Evolutionary conservation across 495 filamentous ascomycete genomes (phyloP), one percentile per base, ranked within the genome.

Genomic region (Lophium mytilinum): DNA sequence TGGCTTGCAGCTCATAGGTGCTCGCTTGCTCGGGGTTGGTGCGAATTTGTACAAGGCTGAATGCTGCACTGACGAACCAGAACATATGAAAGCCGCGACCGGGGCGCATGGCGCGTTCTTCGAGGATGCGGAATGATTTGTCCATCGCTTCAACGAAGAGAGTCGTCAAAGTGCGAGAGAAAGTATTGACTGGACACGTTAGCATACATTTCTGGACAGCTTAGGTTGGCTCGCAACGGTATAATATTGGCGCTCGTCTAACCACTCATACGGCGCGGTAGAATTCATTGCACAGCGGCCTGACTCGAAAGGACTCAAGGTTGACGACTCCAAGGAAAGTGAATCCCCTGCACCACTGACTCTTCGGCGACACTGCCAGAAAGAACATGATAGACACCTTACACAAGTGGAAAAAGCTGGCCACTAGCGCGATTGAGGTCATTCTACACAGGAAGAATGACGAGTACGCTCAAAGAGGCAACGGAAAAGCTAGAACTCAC

Each of bases 101-200:
- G 18, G 54, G 59, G 4, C 59, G 54, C 41, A 62, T 49, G 34
- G 59, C 19, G 12, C 59, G 40, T 48, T 62, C 54, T 39, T 62
- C 59, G n/a, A 43, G 53, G 1, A 62, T 15, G 11, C 50, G 41
- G 15, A 57, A 33, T 1, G 53, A 45, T 49, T 56, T 56, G 18
- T 56, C 47, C n/a, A 61, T 52, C 2, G 53, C 34, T 9, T 30
- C 47, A 10, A 53, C 59, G 41, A 54, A 62, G 36, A 54, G 17
- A 7, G 10, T n/a, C 5, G 17, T 17, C 30, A 14, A 2, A 9
- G 39, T 34, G 33, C 10, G 15, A 40, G 12, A 40, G 39, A 12
- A 12, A n/a, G n/a, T 12, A 17, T 9, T 1, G 52, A 14, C 14
- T 14, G 12, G n/a, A 4, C 3, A 30, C 24, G 24, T 30, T 6